A percentile compares a stretch with the other conserved stretches of the same genome.
Evolutionary conservation across 2,329 filamentous ascomycete genomes (phyloP).

Genomic region (Pestalotiopsis fici): DNA sequence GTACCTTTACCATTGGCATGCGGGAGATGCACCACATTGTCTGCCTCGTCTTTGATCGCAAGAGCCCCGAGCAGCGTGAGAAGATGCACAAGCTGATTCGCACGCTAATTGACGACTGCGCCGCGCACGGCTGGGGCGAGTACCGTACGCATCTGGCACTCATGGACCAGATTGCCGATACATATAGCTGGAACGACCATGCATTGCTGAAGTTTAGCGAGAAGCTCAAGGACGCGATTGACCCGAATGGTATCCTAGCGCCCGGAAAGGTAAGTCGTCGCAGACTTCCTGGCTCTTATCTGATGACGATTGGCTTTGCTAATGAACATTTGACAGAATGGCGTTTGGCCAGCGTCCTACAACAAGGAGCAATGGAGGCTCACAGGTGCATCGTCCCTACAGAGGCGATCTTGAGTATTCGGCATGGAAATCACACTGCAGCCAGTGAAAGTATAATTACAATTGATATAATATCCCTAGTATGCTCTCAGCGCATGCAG

Average conservation of each 20-base stretch:
- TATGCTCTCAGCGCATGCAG: no score
- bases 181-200: slow-evolving; percentile 43
- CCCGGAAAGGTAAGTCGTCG: slow-evolving; percentile 22
- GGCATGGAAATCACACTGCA: neutral
- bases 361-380: slow-evolving; percentile 2
- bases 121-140: slow-evolving; percentile 37
- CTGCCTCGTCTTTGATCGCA: slow-evolving; percentile 32
- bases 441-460: no score
- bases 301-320: neutral
- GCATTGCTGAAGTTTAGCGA: slow-evolving; percentile 41
- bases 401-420: neutral
- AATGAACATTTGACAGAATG: slow-evolving; percentile 15
- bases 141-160: slow-evolving; percentile 44
- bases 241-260: slow-evolving; percentile 35
- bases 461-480: no score
- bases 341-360: slow-evolving; percentile 33
- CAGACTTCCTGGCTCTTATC: neutral
- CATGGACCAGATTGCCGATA: slow-evolving; percentile 45
- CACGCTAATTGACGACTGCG: neutral
- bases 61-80: slow-evolving; percentile 19
- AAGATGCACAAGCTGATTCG: neutral
- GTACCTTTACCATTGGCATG: slow-evolving; percentile 5
- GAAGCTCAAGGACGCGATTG: slow-evolving; percentile 41
- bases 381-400: neutral
- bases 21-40: slow-evolving; percentile 45